Conservation (phyloP, 371 early-diverging fungal species). For the Sporodiniella umbellata region DNA sequence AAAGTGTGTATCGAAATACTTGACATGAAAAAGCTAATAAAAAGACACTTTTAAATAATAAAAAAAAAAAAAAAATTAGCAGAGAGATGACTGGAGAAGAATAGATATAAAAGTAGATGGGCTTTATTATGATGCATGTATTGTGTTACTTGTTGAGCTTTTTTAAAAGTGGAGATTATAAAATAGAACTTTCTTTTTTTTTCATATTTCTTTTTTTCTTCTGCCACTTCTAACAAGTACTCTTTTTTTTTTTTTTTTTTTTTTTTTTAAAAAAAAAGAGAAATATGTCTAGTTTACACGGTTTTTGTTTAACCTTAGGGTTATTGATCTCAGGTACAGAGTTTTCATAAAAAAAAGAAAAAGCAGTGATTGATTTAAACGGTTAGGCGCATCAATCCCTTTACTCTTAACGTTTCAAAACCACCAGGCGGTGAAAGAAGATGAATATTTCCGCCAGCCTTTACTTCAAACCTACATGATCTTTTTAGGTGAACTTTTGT, state of each 20-base stretch:
- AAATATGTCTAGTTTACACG: conserved; percentile 16
- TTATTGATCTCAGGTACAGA: conserved; percentile 22
- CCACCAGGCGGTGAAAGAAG: conserved; percentile 24
- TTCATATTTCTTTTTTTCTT: conserved; percentile 2
- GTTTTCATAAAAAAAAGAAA: neutral
- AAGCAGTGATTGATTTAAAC: no score
- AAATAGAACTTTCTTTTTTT: conserved; percentile 1
- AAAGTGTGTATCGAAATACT: conserved; percentile 28
- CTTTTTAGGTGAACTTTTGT: conserved; percentile 42
- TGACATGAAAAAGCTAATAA: conserved; percentile 4
- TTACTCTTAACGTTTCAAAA: conserved; percentile 41
- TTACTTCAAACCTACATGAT: conserved; percentile 46
- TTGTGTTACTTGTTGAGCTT: neutral
- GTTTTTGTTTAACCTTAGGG: conserved; percentile 20
- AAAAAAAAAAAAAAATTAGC: conserved; percentile 11
- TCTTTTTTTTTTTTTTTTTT: conserved; percentile 4
- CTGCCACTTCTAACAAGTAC: no score
- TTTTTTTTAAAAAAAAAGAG: neutral
- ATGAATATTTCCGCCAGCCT: conserved; percentile 34
- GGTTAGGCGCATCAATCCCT: conserved; percentile 44
- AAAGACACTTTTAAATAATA: no score
- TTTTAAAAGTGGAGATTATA: neutral
- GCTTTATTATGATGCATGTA: conserved; percentile 2
- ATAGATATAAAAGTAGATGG: no score
- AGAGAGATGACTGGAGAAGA: no score